These are phyloP conservation scores for Bryoerythrophyllum caledonicum DNA, from an alignment of 225 moss, liverwort and hornwort species.

Conservation along the genomic window DNA sequence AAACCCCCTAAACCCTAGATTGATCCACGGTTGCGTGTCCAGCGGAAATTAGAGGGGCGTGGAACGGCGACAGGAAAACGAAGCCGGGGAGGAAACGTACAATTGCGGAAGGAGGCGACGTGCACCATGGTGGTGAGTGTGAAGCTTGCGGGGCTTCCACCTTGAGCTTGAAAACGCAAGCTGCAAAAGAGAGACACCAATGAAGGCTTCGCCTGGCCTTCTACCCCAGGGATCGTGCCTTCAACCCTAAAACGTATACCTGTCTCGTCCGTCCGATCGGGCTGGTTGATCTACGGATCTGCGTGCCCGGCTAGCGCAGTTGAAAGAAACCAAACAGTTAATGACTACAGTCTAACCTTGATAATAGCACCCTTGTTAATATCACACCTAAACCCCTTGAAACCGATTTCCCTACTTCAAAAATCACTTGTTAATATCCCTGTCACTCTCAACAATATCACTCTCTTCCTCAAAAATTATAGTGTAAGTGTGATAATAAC, in stretches of 20 bases:
- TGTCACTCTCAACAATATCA: no score
- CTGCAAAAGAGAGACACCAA: neutral
- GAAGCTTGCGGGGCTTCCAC: constrained; percentile 37
- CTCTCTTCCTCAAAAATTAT: no score
- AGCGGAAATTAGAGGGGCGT: neutral
- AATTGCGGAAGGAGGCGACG: constrained; percentile 88
- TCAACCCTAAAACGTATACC: constrained; percentile 14
- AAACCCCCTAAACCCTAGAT: constrained; percentile 21
- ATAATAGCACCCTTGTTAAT: no score
- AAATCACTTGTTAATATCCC: no score
- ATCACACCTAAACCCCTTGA: no score
- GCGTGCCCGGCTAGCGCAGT: rapidly evolving
- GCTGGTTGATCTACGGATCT: neutral
- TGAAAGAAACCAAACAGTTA: neutral
- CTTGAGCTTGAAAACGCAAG: constrained; percentile 23
- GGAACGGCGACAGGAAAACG: neutral
- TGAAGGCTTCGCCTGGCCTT: neutral
- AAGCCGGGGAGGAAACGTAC: constrained; percentile 32
- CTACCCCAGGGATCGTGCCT: constrained; percentile 7
- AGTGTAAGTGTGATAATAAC: no score
- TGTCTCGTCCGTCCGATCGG: neutral
- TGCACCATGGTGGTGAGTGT: constrained; percentile 68
- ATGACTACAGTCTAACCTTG: no score
- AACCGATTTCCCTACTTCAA: no score
- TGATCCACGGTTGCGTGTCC: neutral